Conservation (phyloP, 116 monocot species). For the Dioscorea cayenensis region DNA sequence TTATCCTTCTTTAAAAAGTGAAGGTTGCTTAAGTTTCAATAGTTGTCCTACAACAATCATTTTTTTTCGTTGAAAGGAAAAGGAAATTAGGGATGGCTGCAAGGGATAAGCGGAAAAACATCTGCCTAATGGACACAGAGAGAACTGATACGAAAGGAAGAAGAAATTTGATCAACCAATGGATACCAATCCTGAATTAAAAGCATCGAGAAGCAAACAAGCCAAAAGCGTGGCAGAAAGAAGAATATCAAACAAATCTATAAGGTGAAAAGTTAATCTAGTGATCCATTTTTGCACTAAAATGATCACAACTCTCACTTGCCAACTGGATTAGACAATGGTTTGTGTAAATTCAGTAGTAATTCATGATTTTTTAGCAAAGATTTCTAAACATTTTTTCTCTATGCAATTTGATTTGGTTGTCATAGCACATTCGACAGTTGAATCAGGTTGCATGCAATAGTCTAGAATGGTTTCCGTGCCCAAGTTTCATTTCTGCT, state of each 20-base stretch:
- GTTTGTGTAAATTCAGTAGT: too few species aligned
- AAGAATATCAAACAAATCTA: slow-evolving; percentile 7
- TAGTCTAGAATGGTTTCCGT: too few species aligned
- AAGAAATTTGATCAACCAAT: not conserved
- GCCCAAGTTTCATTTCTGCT: too few species aligned
- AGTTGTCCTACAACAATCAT: not conserved
- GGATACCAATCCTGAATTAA: not conserved
- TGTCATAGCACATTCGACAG: not conserved
- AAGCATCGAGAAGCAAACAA: not conserved
- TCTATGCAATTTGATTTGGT: not conserved
- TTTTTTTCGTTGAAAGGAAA: not conserved
- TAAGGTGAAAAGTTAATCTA: slow-evolving; percentile 8
- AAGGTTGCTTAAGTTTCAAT: too few species aligned
- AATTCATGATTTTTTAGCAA: too few species aligned
- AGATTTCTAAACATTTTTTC: not conserved
- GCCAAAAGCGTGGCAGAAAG: slow-evolving; percentile 13
- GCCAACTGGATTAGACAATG: too few species aligned
- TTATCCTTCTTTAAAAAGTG: too few species aligned
- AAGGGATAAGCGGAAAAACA: not conserved
- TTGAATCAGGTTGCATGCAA: too few species aligned
- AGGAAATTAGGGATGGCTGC: not conserved
- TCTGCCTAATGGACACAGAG: not conserved
- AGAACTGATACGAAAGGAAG: not conserved
- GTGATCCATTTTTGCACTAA: not conserved
- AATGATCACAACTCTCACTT: not conserved